phyloP scores from a whole-genome alignment of 768 basidiomycete genomes.

The Hydnum rufescens region DNA sequence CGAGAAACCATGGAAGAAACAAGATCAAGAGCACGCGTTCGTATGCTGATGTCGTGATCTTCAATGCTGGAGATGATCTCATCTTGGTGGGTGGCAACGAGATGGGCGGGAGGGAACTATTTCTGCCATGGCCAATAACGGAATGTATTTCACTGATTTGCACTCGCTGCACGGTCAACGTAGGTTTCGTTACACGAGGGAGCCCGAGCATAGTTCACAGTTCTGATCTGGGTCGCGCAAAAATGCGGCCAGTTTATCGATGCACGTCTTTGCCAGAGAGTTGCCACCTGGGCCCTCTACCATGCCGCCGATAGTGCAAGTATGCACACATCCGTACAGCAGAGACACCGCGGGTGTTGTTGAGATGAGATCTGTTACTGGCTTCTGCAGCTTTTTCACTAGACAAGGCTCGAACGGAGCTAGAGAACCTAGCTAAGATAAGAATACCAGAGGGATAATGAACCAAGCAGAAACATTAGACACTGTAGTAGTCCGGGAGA shows the following conservation, averaged over 20 bases:
- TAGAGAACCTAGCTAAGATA: conserved; percentile 66
- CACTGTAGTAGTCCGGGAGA: background rate
- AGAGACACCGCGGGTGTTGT: conserved; percentile 91
- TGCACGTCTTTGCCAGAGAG: conserved; percentile 66
- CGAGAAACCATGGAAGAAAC: conserved; percentile 67
- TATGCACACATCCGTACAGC: conserved; percentile 94
- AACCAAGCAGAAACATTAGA: no score
- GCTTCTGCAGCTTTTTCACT: conserved; percentile 83
- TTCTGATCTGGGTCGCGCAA: conserved; percentile 91
- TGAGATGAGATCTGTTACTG: conserved; percentile 86
- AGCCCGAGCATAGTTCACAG: conserved; percentile 30
- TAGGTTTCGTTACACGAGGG: background rate
- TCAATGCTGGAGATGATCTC: conserved; percentile 77
- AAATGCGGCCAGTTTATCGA: conserved; percentile 83
- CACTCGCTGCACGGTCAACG: background rate
- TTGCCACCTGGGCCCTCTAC: conserved; percentile 59
- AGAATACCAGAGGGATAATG: no score
- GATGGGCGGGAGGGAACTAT: conserved; percentile 83
- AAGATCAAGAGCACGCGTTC: conserved; percentile 88
- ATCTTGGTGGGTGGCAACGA: conserved; percentile 81
- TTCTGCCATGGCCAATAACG: conserved; percentile 83
- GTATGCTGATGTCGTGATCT: conserved; percentile 87
- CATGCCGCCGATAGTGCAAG: conserved; percentile 95
- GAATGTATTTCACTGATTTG: conserved; percentile 84
- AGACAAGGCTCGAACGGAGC: conserved; percentile 84